phyloP scores from a whole-genome alignment of 2,329 filamentous ascomycete genomes.

The Sclerotinia borealis region DNA sequence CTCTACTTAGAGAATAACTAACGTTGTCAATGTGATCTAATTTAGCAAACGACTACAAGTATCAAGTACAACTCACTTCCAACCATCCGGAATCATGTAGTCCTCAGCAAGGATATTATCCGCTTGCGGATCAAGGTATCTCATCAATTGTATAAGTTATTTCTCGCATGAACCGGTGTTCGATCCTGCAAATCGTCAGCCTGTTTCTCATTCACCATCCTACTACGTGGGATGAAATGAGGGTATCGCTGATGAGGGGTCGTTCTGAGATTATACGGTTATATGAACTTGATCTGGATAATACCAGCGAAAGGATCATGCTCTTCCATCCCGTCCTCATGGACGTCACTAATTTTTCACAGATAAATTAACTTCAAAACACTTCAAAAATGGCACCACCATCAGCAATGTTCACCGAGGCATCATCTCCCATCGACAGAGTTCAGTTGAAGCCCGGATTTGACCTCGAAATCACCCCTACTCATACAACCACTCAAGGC shows the following conservation, averaged over 20 bases:
- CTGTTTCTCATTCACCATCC: slow-evolving; percentile 30
- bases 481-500: slow-evolving; percentile 38
- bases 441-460: slow-evolving; percentile 38
- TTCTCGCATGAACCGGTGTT: slow-evolving; percentile 61
- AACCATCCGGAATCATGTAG: slow-evolving; percentile 26
- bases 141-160: slow-evolving; percentile 35
- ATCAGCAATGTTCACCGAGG: slow-evolving; percentile 54
- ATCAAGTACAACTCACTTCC: slow-evolving; percentile 24
- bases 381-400: slow-evolving; percentile 68
- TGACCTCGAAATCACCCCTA: slow-evolving; percentile 43
- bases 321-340: slow-evolving; percentile 41
- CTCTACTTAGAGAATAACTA: not conserved
- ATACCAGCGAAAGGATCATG: slow-evolving; percentile 99
- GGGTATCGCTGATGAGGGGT: slow-evolving; percentile 28
- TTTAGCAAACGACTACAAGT: slow-evolving; percentile 10
- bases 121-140: slow-evolving; percentile 33
- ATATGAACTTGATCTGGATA: slow-evolving; percentile 91
- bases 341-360: slow-evolving; percentile 37
- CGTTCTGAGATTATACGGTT: slow-evolving; percentile 86
- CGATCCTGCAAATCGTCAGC: slow-evolving; percentile 35
- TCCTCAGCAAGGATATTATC: slow-evolving; percentile 31
- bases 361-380: slow-evolving; percentile 33
- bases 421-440: slow-evolving; percentile 30
- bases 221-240: slow-evolving; percentile 25
- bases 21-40: not conserved